Evolutionary conservation across 2,329 filamentous ascomycete genomes (phyloP), one percentile per base, ranked within the genome.

Genomic region (Pseudogymnoascus sp.): DNA sequence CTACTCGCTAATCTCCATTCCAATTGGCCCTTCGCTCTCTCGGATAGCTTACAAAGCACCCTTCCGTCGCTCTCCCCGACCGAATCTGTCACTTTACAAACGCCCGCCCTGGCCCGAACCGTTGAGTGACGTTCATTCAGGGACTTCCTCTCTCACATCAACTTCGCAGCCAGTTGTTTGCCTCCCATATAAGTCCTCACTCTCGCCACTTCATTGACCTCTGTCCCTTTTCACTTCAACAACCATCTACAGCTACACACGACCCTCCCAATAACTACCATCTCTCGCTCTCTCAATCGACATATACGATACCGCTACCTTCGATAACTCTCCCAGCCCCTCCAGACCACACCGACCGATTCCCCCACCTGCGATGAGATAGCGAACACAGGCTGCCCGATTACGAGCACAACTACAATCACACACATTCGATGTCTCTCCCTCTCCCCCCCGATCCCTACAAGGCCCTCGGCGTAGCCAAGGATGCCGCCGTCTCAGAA

Each of bases 391-490:
- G 41, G 21, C 23, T 48, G 41, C 41, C 41, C 41, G 41, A 48
- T 48, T 48, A 3, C 41, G 41, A 48, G 41, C 41, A 48, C 41
- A 48, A 48, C 23, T 48, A 48, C 23, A 48, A 48, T 26, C 15
- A 45, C 39, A 28, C 39, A 23, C 21, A 45, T 45, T 18, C 41
- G 21, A 70, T 66, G 66, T 63, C 61, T 61, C 63, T 63, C 39
- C 63, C 62, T 33, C 64, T 69, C 52, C 66, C 68, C 39, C 65
- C 67, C 7, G 90, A 97, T 75, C 92, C 90, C 56, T 96, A 95
- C 77, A 82, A 79, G 69, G 79, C 82, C 59, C 80, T 96, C 57
- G 89, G 89, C 59, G 81, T 96, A 61, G 71, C 84, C 63, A 87
- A 83, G 70, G 82, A 86, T 73, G 89, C 89, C 55, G 82, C 88